Evolutionary conservation across 2,329 filamentous ascomycete genomes (phyloP), one percentile per base, ranked within the genome.

Genomic region (Albophoma yamanashiensis): DNA sequence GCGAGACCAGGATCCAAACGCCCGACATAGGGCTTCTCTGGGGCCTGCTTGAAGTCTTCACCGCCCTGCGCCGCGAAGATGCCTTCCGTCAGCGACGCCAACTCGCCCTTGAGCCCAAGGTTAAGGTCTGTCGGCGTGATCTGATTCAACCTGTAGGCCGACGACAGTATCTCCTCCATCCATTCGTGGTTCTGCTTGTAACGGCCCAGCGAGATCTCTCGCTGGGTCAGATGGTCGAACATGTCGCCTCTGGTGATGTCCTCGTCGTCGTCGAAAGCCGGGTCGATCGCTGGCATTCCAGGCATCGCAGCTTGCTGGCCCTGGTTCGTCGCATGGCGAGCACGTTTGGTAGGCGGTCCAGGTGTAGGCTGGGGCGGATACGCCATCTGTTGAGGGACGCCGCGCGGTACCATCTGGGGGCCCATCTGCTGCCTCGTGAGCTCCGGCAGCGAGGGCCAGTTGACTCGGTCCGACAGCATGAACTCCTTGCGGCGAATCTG

Each of bases 91-190:
- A 97, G 76, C 0, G 83, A 81, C 31, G 89, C 86, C 25, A 99
- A 79, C 72, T 92, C 89, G 43, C 94, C 94, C 73, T 87, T 89
- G 57, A 89, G 82, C 4, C 94, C 94, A 12, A 97, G 78, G 0
- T 92, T 92, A 40, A 97, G 83, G 70, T 96, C 92, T 3, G 92
- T 85, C 0, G 93, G 92, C 11, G 88, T 85, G 61, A 99, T 96
- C 70, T 95, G 91, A 57, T 83, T 83, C 63, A 93, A 89, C 31
- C 89, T 82, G 70, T 96, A 97, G 0, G 92, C 91, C 1, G 93
- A 97, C 0, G 89, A 91, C 59, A 97, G 83, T 36, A 99, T 87
- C 74, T 99, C 93, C 70, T 97, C 94, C 91, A 99, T 96, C 94
- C 93, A 97, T 72, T 96, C 91, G 68, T 99, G 93, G 68, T 99